Evolutionary conservation across 2,329 filamentous ascomycete genomes (phyloP), one percentile per base, ranked within the genome.

Genomic region (Ascochyta clinopodiicola): DNA sequence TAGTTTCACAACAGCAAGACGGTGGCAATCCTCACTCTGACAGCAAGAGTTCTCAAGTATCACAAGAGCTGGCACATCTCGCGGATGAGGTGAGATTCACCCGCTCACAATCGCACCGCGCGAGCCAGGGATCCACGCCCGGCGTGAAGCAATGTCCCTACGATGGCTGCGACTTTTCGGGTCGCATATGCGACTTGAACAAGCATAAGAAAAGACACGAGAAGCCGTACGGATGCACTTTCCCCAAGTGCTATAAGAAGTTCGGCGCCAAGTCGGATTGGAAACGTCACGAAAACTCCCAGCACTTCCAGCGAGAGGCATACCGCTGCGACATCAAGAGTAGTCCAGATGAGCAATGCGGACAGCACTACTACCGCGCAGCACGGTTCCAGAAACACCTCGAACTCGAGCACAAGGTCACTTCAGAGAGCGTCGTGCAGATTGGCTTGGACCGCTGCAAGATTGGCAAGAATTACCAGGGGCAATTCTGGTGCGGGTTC

Each of bases 251-350:
- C 68, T 74, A 77, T 44, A 92, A 91, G 68, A 80, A 72, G 0
- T 96, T 96, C 63, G 93, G 93, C n/a, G 93, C 90, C 74, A 96
- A 96, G 71, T 93, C 92, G 56, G 93, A 97, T 74, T 97, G 87
- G 93, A 96, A 96, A 71, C 86, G 93, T 1, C 93, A 97, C 68
- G 94, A 97, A 69, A 89, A 86, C 61, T 86, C 84, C 15, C 89
- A 94, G 67, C 92, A 96, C 71, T 86, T 84, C 57, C 85, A 89
- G 55, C 74, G 84, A 6, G 88, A 92, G 67, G 82, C 82, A 43
- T 96, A 90, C 87, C 85, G 84, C 27, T 96, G 92, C 69, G 79
- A 83, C 27, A 67, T 56, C 6, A 21, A 19, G 1, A 44, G 40
- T 12, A 10, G 50, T 1, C 17, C 42, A 1, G 24, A 51, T 4